Evolutionary conservation across 495 filamentous ascomycete species (phyloP).

Genomic region (Cryomyces minteri): DNA sequence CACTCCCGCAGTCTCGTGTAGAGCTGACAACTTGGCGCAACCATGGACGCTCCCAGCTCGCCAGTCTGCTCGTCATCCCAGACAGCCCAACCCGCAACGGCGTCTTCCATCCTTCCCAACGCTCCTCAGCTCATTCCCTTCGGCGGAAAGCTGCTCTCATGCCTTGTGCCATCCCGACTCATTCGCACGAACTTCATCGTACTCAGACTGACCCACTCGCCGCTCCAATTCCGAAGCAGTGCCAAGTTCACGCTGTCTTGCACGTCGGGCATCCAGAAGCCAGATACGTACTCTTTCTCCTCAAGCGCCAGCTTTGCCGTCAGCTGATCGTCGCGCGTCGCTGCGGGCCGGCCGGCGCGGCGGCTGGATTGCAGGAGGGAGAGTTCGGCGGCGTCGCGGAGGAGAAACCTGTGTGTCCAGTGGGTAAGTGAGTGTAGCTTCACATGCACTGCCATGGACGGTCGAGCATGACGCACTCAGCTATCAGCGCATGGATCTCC

Average conservation of each 20-base stretch:
- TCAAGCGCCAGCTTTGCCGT: slow-evolving; percentile 50
- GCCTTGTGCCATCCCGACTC: slow-evolving; percentile 9
- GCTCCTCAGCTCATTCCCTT: slow-evolving; percentile 3
- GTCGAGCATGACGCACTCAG: neutral
- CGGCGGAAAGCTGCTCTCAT: slow-evolving; percentile 19
- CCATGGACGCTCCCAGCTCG: too few relatives aligned
- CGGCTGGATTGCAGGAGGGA: slow-evolving; percentile 52
- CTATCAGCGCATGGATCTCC: neutral
- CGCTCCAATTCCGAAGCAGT: slow-evolving; percentile 39
- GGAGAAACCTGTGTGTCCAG: slow-evolving; percentile 49
- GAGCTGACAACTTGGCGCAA: too few relatives aligned
- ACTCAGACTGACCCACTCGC: slow-evolving; percentile 39
- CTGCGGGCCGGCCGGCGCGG: slow-evolving; percentile 64
- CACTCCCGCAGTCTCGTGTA: too few relatives aligned
- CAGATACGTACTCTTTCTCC: slow-evolving; percentile 62
- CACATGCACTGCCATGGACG: slow-evolving; percentile 33
- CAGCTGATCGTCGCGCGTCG: slow-evolving; percentile 56
- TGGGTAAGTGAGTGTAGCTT: slow-evolving; percentile 35
- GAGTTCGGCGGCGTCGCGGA: slow-evolving; percentile 60
- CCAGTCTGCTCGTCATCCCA: too few relatives aligned
- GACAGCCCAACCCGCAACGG: too few relatives aligned
- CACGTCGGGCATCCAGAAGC: slow-evolving; percentile 60
- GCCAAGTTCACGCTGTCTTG: slow-evolving; percentile 31
- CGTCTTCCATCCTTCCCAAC: too few relatives aligned
- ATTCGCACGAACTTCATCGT: slow-evolving; percentile 33